Percentiles rank a stretch among this genome's conserved stretches.
phyloP scores from a whole-genome alignment of 2,329 filamentous ascomycete genomes.

The Capronia americana region DNA sequence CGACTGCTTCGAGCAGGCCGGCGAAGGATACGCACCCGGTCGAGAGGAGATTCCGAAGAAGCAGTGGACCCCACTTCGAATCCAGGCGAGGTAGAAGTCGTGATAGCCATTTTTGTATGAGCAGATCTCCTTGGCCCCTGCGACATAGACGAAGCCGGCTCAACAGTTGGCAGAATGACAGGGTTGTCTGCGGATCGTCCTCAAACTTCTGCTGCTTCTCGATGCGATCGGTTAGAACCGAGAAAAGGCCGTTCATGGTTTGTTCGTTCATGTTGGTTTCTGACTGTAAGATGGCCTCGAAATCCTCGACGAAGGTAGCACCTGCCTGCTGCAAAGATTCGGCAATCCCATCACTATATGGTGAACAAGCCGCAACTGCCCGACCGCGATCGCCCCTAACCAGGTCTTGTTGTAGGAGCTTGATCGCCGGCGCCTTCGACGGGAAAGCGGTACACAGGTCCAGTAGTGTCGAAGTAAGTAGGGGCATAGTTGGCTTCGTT shows the following conservation, averaged over 20 bases:
- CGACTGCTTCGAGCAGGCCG: constrained; percentile 44
- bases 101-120: constrained; percentile 53
- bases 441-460: constrained; percentile 53
- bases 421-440: constrained; percentile 48
- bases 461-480: constrained; percentile 53
- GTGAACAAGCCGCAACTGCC: constrained; percentile 54
- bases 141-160: constrained; percentile 53
- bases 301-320: constrained; percentile 51
- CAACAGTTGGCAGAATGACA: constrained; percentile 50
- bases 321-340: constrained; percentile 50
- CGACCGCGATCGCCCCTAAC: constrained; percentile 52
- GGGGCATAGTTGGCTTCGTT: constrained; percentile 45
- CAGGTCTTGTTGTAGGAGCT: constrained; percentile 53
- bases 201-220: constrained; percentile 43
- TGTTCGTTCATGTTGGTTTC: constrained; percentile 55
- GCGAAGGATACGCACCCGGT: constrained; percentile 54
- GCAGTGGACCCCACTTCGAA: constrained; percentile 43
- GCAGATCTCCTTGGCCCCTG: constrained; percentile 51
- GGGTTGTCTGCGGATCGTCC: constrained; percentile 42
- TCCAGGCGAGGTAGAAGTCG: constrained; percentile 46
- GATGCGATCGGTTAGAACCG: constrained; percentile 49
- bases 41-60: constrained; percentile 52
- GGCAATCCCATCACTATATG: constrained; percentile 56
- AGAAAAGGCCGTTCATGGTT: constrained; percentile 52
- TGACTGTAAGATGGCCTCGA: constrained; percentile 54